phyloP scores from a whole-genome alignment of 768 basidiomycete genomes.

The Auricularia sp. region DNA sequence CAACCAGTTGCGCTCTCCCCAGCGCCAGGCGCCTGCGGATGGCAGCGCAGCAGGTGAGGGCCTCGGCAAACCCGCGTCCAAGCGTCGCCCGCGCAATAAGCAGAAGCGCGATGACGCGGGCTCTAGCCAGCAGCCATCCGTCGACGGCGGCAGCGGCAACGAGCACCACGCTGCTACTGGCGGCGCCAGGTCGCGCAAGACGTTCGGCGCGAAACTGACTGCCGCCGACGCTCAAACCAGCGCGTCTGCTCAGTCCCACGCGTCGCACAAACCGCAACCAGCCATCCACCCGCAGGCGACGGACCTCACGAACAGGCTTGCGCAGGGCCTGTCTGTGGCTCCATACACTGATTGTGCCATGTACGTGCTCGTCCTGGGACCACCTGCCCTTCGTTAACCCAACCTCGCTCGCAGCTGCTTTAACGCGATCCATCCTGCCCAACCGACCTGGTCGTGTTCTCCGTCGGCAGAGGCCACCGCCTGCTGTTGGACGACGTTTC shows the following conservation, averaged over 20 bases:
- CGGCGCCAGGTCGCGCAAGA: background rate
- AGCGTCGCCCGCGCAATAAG: no score
- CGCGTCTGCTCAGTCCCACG: background rate
- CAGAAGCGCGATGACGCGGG: no score
- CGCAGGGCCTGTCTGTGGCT: conserved; percentile 50
- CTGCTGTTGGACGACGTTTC: conserved; percentile 87
- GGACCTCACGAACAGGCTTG: conserved; percentile 69
- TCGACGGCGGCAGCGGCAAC: no score
- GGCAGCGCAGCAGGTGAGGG: no score
- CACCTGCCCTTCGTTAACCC: background rate
- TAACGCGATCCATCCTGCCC: conserved; percentile 61
- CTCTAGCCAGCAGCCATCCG: no score
- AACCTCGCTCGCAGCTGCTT: conserved; percentile 43
- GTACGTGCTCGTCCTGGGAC: conserved; percentile 1
- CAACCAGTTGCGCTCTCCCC: no score
- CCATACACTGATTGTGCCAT: conserved; percentile 75
- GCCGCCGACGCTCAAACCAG: background rate
- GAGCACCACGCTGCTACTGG: no score
- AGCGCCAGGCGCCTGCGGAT: no score
- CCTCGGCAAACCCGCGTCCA: no score
- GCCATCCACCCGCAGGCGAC: conserved; percentile 25
- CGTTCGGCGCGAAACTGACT: background rate
- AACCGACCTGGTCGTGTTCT: conserved; percentile 84
- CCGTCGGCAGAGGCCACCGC: conserved; percentile 41
- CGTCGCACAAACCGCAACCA: background rate